These are phyloP conservation scores for Drechmeria coniospora DNA, from an alignment of 2,329 filamentous ascomycete species.

Conservation along the genomic window DNA sequence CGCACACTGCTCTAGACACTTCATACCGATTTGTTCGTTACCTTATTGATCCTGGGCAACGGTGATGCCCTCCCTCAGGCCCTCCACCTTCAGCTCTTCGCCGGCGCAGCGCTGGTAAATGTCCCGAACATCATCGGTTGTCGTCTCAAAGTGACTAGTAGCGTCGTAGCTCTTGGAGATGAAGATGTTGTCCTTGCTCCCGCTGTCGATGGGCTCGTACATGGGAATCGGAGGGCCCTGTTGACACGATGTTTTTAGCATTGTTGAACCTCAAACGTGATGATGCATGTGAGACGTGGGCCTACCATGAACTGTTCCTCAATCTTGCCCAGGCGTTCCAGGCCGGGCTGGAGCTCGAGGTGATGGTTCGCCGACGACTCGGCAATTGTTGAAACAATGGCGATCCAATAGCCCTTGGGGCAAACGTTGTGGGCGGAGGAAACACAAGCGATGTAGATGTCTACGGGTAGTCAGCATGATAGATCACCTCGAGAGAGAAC, in stretches of 20 bases:
- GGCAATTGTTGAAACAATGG: slow-evolving; percentile 94
- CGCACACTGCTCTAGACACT: no score
- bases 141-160: slow-evolving; percentile 92
- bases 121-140: slow-evolving; percentile 80
- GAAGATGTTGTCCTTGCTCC: slow-evolving; percentile 79
- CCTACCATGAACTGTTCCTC: slow-evolving; percentile 92
- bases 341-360: slow-evolving; percentile 79
- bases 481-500: background rate
- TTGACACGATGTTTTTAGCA: background rate
- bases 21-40: no score
- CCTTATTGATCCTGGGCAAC: slow-evolving; percentile 53
- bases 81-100: slow-evolving; percentile 77
- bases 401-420: slow-evolving; percentile 97
- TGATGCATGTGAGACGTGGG: background rate
- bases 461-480: slow-evolving; percentile 26
- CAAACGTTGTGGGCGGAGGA: slow-evolving; percentile 95
- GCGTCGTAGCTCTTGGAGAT: slow-evolving; percentile 98
- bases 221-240: slow-evolving; percentile 74
- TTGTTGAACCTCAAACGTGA: background rate
- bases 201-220: slow-evolving; percentile 77
- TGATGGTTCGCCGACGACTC: slow-evolving; percentile 89
- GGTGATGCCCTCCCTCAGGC: slow-evolving; percentile 63
- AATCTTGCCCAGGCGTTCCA: slow-evolving; percentile 81
- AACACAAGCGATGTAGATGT: slow-evolving; percentile 94
- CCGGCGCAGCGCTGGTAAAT: slow-evolving; percentile 76